Base-by-base conservation (phyloP, 345 rosid genomes). In the Noccaea bulbosa region DNA sequence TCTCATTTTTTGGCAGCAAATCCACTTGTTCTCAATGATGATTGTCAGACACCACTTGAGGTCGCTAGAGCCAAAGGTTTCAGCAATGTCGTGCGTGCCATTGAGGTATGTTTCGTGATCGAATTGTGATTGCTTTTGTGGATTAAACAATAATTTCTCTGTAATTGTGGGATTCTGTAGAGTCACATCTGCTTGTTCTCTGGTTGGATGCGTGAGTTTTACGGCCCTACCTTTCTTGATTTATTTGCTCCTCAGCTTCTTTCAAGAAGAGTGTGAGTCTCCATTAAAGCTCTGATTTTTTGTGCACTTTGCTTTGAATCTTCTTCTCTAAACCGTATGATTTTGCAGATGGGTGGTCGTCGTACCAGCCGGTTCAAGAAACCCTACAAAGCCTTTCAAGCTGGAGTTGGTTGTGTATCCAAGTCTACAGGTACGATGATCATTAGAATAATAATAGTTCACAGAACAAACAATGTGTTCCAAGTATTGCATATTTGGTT, bases 141-240 rank as follows among this genome's bases (percentile, higher is more conserved):
- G 37, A 8, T 60, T 34, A 20, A 20, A 8, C 22, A n/a, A 8
- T 10, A 37, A 48, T 3, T 6, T 35, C 34, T 62, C 52, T n/a
- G 2, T 34, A 43, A 6, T 37, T n/a, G 20, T 45, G 49, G 62
- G 60, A 40, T 63, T 46, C 11, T 85, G 69, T 80, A 95, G 98
- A 75, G 54, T 65, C 91, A 90, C 43, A 81, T 89, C 65, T 88
- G 88, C 79, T 83, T 92, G 54, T 95, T 92, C 83, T 85, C 98
- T 75, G 99, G 97, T 15, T 92, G 92, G 96, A 45, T 92, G 95
- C 87, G 96, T 65, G 99, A 95, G 68, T 86, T 87, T 72, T 83
- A 87, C 63, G 98, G 98, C 34, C 91, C 88, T 5, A 87, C 92
- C 49, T 82, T 95, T 79, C 90, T 95, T 35, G 97, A 95, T 77